Conservation (phyloP, 305 asterid species). For the Solanum hybrid region DNA sequence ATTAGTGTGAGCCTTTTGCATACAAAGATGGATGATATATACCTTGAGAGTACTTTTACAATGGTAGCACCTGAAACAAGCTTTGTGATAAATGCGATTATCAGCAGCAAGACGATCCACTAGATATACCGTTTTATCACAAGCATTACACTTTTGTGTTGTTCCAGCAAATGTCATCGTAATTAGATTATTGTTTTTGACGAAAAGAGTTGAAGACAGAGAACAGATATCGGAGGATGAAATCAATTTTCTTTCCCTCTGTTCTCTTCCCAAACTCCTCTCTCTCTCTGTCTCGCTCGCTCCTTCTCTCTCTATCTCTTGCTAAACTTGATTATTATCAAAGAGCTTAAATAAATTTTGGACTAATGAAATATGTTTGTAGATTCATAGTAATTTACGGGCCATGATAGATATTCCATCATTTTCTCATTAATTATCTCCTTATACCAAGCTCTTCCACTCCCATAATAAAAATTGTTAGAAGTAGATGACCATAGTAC, state of each 20-base stretch:
- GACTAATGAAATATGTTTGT: not conserved
- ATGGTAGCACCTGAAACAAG: constrained; percentile 13
- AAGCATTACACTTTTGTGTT: constrained; percentile 56
- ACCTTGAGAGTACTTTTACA: constrained; percentile 71
- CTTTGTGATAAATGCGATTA: constrained; percentile 57
- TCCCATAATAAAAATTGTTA: not conserved
- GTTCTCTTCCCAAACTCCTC: not conserved
- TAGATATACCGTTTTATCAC: constrained; percentile 52
- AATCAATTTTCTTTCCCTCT: not conserved
- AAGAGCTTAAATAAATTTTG: not conserved
- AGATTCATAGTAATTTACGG: not conserved
- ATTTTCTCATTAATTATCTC: not conserved
- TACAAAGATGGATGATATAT: not conserved
- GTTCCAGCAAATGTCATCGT: constrained; percentile 53
- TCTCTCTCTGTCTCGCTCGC: not conserved
- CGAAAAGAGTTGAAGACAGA: not conserved
- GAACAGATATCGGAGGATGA: constrained; percentile 15
- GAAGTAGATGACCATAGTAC: not conserved
- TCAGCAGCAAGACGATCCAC: constrained; percentile 58
- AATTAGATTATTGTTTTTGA: too few relatives aligned
- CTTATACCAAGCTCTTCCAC: constrained; percentile 2
- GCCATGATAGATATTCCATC: not conserved
- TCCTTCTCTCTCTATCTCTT: not conserved
- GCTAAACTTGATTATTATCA: not conserved
- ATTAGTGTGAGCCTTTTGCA: not conserved